A percentile compares a stretch with the other conserved stretches of the same genome.
Evolutionary conservation across 306 rosid genomes (phyloP).

Genomic region (Castanopsis chinensis): DNA sequence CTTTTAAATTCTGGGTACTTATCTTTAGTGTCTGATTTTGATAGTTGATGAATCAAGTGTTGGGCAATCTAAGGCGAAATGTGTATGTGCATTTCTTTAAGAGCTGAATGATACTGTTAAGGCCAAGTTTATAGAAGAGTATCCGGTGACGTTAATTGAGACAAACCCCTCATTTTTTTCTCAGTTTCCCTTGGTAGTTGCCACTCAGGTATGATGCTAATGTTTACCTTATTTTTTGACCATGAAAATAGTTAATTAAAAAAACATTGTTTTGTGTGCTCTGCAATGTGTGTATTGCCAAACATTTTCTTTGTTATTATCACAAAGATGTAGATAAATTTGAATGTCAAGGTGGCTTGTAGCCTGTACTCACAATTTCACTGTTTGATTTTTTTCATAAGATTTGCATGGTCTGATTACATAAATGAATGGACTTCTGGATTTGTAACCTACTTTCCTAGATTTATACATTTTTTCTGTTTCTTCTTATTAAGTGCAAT

Average conservation of each 20-base stretch:
- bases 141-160: slow-evolving; percentile 75
- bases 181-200: slow-evolving; percentile 87
- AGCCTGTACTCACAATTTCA: too few relatives aligned
- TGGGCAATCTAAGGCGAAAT: slow-evolving; percentile 92
- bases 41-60: slow-evolving; percentile 79
- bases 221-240: not conserved
- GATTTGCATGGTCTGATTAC: not conserved
- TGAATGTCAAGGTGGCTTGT: too few relatives aligned
- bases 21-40: slow-evolving; percentile 6
- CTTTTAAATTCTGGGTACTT: not conserved
- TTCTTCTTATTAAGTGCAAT: slow-evolving; percentile 10
- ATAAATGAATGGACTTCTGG: not conserved
- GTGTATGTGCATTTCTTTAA: slow-evolving; percentile 92
- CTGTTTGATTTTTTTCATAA: too few relatives aligned
- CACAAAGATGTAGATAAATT: too few relatives aligned
- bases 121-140: slow-evolving; percentile 90
- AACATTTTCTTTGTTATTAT: too few relatives aligned
- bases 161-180: slow-evolving; percentile 85
- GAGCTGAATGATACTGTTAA: slow-evolving; percentile 96
- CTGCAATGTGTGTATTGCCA: too few relatives aligned
- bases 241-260: not conserved
- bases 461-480: not conserved
- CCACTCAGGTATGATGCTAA: slow-evolving; percentile 72
- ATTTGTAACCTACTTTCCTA: not conserved
- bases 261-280: not conserved